phyloP scores from a whole-genome alignment of 2,329 filamentous ascomycete genomes.

The Cercospora janseana region DNA sequence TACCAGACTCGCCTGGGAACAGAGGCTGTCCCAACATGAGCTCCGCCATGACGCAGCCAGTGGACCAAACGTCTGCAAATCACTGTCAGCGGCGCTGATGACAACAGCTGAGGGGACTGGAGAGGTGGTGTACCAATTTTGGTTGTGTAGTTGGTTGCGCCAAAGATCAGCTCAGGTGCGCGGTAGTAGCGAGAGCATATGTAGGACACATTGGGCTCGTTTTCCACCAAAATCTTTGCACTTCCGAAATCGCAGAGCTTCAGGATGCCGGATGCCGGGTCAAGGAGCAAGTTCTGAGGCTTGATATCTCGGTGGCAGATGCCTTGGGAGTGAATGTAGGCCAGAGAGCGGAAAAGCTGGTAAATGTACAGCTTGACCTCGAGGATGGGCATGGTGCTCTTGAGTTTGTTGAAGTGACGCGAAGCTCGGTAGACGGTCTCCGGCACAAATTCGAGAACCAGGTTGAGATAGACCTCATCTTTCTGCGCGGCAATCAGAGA shows the following conservation, averaged over 20 bases:
- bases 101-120: not conserved
- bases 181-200: slow-evolving; percentile 99
- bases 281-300: slow-evolving; percentile 92
- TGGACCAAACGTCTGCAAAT: slow-evolving; percentile 95
- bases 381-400: slow-evolving; percentile 97
- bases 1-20: slow-evolving; percentile 97
- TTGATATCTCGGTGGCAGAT: slow-evolving; percentile 99
- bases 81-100: slow-evolving; percentile 17
- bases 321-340: slow-evolving; percentile 98
- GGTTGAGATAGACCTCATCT: slow-evolving; percentile 97
- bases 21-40: slow-evolving; percentile 97
- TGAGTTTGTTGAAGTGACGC: slow-evolving; percentile 99
- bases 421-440: slow-evolving; percentile 98
- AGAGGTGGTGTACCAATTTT: slow-evolving; percentile 81
- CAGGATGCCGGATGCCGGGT: slow-evolving; percentile 84
- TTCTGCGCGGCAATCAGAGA: slow-evolving; percentile 49
- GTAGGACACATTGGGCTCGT: slow-evolving; percentile 98
- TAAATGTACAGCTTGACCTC: slow-evolving; percentile 99
- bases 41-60: slow-evolving; percentile 98
- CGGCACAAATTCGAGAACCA: slow-evolving; percentile 96
- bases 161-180: slow-evolving; percentile 96
- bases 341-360: slow-evolving; percentile 95
- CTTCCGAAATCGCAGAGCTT: slow-evolving; percentile 99
- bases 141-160: slow-evolving; percentile 98
- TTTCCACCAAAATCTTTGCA: slow-evolving; percentile 96